Percentiles rank a stretch among this genome's conserved stretches.
Evolutionary conservation across 192 early-diverging fungal species (phyloP).

Genomic region (Lunasporangiospora selenospora): DNA sequence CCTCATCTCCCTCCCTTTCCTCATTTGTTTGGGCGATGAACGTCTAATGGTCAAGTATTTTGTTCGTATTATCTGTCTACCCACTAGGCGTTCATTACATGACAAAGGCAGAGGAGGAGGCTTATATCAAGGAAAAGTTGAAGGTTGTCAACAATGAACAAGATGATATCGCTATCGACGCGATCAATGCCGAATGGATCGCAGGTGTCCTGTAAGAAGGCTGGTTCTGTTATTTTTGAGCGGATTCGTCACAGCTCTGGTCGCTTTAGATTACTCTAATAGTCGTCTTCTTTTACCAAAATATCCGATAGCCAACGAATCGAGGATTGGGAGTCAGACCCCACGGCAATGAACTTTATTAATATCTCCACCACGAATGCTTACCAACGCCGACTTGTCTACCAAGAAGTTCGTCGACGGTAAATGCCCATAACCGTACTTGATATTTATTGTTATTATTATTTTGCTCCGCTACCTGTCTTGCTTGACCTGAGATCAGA

Average conservation of each 20-base stretch:
- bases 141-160: constrained; percentile 20
- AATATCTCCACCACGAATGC: constrained; percentile 18
- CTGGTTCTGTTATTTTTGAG: not conserved
- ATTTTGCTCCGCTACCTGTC: no score
- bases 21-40: no score
- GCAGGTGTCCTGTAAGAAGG: constrained; percentile 15
- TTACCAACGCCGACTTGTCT: constrained; percentile 24
- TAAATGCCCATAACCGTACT: no score
- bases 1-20: no score
- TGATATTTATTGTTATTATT: no score
- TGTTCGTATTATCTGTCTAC: no score
- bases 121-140: constrained; percentile 8
- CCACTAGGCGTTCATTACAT: constrained; percentile 24
- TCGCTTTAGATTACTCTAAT: not conserved
- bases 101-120: constrained; percentile 23
- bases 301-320: constrained; percentile 9
- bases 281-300: not conserved
- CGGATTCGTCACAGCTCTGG: no score
- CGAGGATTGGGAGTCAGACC: constrained; percentile 12
- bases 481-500: no score
- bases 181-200: not conserved
- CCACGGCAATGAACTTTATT: constrained; percentile 14
- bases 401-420: constrained; percentile 27
- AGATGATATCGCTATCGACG: constrained; percentile 12
- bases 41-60: no score